Percentiles rank a stretch among this genome's conserved stretches.
phyloP scores from a whole-genome alignment of 163 green algal genomes.

The Chlorella variabilis region DNA sequence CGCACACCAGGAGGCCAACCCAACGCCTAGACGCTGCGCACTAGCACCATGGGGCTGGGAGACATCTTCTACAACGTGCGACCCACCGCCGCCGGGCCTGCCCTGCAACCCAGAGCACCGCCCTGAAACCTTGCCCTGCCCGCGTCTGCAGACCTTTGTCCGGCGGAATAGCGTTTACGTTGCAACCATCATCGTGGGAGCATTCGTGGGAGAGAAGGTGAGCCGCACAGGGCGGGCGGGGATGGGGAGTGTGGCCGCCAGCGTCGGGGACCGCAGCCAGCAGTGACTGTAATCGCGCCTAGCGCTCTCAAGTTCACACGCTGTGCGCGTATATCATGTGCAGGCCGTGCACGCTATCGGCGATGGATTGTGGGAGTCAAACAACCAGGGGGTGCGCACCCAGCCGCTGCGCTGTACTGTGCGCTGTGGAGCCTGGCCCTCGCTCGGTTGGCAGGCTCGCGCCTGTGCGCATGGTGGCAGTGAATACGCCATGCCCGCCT shows the following conservation, averaged over 20 bases:
- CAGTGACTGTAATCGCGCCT: background rate
- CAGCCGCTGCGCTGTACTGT: background rate
- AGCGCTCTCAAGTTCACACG: background rate
- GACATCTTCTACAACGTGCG: conserved; percentile 38
- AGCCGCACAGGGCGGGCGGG: background rate
- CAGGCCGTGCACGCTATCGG: conserved; percentile 52
- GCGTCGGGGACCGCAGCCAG: background rate
- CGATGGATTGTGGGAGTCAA: conserved; percentile 61
- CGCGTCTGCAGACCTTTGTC: conserved; percentile 54
- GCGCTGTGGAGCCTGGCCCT: too few relatives aligned
- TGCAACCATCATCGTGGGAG: conserved; percentile 57
- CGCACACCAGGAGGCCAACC: conserved; percentile 12
- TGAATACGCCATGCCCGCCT: too few relatives aligned
- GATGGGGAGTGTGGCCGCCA: background rate
- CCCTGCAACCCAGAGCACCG: background rate
- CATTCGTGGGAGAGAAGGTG: conserved; percentile 60
- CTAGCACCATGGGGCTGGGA: conserved; percentile 2
- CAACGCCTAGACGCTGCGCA: background rate
- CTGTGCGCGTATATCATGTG: background rate
- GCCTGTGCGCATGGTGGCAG: too few relatives aligned
- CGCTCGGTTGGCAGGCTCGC: too few relatives aligned
- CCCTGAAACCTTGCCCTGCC: background rate
- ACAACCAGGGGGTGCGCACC: conserved; percentile 62
- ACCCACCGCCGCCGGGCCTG: background rate
- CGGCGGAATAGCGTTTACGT: conserved; percentile 65